These are phyloP conservation scores for Lasiodiplodia hormozganensis DNA, from an alignment of 2,329 filamentous ascomycete genomes.

Conservation along the genomic window DNA sequence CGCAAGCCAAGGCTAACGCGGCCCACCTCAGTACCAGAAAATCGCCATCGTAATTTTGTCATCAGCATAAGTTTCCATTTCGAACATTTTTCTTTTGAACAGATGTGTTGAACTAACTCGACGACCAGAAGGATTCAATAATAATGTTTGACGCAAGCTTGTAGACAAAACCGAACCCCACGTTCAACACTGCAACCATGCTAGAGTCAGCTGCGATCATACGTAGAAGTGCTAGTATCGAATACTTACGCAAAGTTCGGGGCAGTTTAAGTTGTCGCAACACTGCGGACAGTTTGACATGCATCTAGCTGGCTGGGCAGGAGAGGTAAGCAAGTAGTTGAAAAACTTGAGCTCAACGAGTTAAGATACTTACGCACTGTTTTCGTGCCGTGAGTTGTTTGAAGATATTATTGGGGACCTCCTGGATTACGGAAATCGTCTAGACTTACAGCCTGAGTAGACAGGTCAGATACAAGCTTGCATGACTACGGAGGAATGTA, in stretches of 20 bases:
- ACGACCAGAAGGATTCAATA: neutral
- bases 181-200: neutral
- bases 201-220: neutral
- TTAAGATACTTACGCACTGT: slow-evolving; percentile 2
- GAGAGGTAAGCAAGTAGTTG: neutral
- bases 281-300: neutral
- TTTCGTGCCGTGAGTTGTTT: neutral
- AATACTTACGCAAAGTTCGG: slow-evolving; percentile 16
- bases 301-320: neutral
- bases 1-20: neutral
- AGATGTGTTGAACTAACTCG: neutral
- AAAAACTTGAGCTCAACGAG: too few species aligned
- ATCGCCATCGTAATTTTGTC: neutral
- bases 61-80: too few species aligned
- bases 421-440: neutral
- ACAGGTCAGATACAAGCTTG: neutral
- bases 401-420: neutral
- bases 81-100: neutral
- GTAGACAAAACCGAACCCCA: neutral
- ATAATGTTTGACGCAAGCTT: neutral
- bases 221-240: neutral
- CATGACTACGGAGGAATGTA: neutral
- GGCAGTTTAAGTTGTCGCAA: slow-evolving; percentile 13
- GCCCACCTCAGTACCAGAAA: neutral
- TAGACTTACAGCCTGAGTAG: slow-evolving; percentile 2